Evolutionary conservation across 116 monocot genomes (phyloP).

Genomic region (Phalaenopsis hybrid): DNA sequence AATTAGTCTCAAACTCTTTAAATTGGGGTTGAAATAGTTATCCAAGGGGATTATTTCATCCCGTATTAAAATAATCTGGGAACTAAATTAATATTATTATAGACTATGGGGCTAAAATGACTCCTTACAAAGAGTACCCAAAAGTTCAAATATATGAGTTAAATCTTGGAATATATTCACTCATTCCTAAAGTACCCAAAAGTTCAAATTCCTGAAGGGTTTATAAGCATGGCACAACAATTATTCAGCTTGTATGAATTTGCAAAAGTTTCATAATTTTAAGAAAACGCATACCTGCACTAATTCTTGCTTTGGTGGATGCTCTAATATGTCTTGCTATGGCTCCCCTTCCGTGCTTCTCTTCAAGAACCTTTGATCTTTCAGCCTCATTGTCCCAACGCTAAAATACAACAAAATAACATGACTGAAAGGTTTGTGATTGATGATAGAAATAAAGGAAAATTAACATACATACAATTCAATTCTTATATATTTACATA

Average conservation of each 20-base stretch:
- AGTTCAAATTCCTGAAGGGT: no score
- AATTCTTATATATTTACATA: no score
- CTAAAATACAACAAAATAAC: constrained; percentile 13
- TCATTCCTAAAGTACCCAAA: no score
- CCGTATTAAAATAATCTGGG: no score
- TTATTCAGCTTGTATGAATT: neutral
- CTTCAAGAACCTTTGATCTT: constrained; percentile 42
- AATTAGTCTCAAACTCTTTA: no score
- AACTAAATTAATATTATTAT: no score
- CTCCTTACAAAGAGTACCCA: no score
- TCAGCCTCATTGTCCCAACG: constrained; percentile 52
- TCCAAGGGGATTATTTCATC: no score
- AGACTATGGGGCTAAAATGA: no score
- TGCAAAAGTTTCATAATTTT: neutral
- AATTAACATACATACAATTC: no score
- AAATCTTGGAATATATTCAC: no score
- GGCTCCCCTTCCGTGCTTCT: constrained; percentile 68
- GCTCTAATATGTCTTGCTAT: constrained; percentile 46
- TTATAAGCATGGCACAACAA: neutral
- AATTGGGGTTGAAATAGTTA: no score
- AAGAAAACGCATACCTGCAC: constrained; percentile 10
- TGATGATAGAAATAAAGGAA: neutral
- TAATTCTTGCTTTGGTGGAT: constrained; percentile 20
- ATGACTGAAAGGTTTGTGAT: neutral
- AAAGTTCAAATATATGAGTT: neutral